These are phyloP conservation scores for Lycium ferocissimum DNA, from an alignment of 257 asterid genomes.

Conservation along the genomic window DNA sequence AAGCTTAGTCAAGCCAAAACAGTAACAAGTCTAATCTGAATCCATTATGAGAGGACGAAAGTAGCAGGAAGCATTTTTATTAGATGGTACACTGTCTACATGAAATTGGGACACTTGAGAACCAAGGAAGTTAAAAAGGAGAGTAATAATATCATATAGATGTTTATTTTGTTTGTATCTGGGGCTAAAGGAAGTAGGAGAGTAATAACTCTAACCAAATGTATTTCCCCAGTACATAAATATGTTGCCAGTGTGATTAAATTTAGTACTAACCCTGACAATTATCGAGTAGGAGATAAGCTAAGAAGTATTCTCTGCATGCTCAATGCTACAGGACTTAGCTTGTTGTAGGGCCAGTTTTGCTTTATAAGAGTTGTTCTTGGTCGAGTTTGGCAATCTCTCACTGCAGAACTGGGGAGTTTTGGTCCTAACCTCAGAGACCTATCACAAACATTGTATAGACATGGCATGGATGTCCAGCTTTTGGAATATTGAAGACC, in stretches of 20 bases:
- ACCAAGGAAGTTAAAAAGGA: background rate
- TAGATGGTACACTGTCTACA: background rate
- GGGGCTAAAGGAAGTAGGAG: background rate
- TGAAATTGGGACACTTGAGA: background rate
- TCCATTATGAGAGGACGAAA: conserved; percentile 3
- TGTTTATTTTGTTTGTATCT: background rate
- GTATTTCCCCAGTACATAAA: background rate
- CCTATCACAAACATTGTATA: background rate
- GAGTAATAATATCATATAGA: background rate
- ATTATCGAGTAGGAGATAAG: background rate
- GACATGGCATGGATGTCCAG: background rate
- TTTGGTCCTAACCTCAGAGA: background rate
- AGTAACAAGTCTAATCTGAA: background rate
- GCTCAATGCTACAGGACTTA: background rate
- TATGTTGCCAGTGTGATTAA: background rate
- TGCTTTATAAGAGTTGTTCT: background rate
- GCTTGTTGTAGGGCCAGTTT: background rate
- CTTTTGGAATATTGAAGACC: background rate
- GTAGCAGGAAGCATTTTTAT: conserved; percentile 3
- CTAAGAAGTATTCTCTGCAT: conserved; percentile 17
- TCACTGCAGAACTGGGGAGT: background rate
- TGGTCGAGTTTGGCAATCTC: background rate
- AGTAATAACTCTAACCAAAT: background rate
- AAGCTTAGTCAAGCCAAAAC: conserved; percentile 1
- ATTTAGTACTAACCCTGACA: background rate